phyloP scores from a whole-genome alignment of 2,329 filamentous ascomycete species.

The Hypoxylon sp. region DNA sequence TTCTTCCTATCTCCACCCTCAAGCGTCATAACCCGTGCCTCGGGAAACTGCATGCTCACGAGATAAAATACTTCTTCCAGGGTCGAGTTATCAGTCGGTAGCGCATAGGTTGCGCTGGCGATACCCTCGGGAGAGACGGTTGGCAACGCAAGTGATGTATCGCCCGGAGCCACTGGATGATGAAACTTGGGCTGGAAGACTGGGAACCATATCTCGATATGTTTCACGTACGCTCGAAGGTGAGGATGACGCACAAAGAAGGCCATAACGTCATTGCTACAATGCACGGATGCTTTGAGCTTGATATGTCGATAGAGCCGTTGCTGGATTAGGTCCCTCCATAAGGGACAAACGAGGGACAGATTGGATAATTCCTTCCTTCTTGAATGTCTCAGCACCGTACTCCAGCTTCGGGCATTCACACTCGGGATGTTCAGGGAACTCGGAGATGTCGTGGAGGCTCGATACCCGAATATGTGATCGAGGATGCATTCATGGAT shows the following conservation, averaged over 20 bases:
- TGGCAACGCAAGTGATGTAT: conserved; percentile 61
- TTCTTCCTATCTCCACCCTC: conserved; percentile 84
- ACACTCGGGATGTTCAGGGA: conserved; percentile 66
- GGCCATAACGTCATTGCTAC: conserved; percentile 68
- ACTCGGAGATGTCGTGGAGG: conserved; percentile 70
- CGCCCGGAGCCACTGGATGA: conserved; percentile 58
- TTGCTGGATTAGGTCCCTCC: conserved; percentile 77
- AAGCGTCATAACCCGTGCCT: conserved; percentile 75
- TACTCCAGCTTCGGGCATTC: conserved; percentile 71
- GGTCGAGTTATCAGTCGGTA: conserved; percentile 75
- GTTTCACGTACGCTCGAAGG: conserved; percentile 74
- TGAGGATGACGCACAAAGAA: conserved; percentile 73
- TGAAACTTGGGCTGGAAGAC: conserved; percentile 72
- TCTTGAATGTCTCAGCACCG: conserved; percentile 74
- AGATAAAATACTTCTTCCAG: conserved; percentile 78
- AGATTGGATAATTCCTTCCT: conserved; percentile 76
- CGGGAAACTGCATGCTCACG: conserved; percentile 69
- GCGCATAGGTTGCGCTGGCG: conserved; percentile 69
- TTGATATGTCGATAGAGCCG: conserved; percentile 82
- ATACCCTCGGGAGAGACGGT: conserved; percentile 68
- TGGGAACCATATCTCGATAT: conserved; percentile 83
- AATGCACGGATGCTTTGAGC: conserved; percentile 77
- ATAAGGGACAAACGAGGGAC: conserved; percentile 72
- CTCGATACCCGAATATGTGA: conserved; percentile 76
- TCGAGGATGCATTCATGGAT: conserved; percentile 81